These are phyloP conservation scores for Piper longum DNA, from an alignment of 164 flowering plant genomes.

Conservation along the genomic window DNA sequence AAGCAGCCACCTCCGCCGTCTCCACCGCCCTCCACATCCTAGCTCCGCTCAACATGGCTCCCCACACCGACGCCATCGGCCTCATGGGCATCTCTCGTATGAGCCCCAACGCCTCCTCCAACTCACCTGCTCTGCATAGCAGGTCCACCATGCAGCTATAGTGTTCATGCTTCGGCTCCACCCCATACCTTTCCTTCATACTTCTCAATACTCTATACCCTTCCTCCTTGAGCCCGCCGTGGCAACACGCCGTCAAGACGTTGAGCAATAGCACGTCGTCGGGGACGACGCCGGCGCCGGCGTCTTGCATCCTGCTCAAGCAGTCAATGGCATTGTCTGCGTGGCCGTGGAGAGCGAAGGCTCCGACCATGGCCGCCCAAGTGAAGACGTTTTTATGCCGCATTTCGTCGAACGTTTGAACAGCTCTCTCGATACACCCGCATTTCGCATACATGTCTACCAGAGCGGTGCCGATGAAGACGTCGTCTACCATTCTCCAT, in stretches of 20 bases:
- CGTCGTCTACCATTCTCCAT: conserved; percentile 10
- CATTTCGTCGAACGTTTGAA: conserved; percentile 26
- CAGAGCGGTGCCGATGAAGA: conserved; percentile 13
- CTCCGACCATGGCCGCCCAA: conserved; percentile 35
- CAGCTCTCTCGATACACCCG: conserved; percentile 30
- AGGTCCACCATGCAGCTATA: conserved; percentile 39
- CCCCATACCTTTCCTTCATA: conserved; percentile 23
- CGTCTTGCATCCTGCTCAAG: conserved; percentile 19
- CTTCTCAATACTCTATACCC: conserved; percentile 18
- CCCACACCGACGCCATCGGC: conserved; percentile 4
- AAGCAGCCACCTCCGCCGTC: conserved; percentile 1
- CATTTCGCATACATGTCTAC: conserved; percentile 46
- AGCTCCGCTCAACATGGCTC: background rate
- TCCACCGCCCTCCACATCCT: background rate
- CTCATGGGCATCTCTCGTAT: conserved; percentile 7
- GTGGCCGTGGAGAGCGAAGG: conserved; percentile 24
- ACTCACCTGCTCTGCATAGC: conserved; percentile 28
- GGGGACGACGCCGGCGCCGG: conserved; percentile 21
- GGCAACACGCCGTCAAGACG: conserved; percentile 29
- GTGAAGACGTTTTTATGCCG: conserved; percentile 20
- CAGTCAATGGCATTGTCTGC: conserved; percentile 16
- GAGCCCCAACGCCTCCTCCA: conserved; percentile 3
- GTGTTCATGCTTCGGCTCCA: conserved; percentile 31
- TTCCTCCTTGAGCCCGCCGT: conserved; percentile 23
- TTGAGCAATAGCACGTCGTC: conserved; percentile 34